Base-by-base conservation (phyloP, 2,329 filamentous ascomycete genomes). In the Curvularia spicifera region DNA sequence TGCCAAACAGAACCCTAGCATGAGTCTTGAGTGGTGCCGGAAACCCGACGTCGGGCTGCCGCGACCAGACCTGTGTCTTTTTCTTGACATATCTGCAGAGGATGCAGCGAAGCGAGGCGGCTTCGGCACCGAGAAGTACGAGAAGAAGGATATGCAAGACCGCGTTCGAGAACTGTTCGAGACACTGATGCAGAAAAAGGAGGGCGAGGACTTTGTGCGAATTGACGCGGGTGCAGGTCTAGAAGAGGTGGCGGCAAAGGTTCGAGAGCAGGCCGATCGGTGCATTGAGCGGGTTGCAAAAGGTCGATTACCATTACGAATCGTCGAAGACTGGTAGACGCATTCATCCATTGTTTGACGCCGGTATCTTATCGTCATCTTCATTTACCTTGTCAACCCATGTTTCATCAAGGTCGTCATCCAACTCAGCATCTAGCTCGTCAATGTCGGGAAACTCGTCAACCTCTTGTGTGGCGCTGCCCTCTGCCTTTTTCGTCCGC, bases 41-140 rank as follows among this genome's bases (percentile, higher is more conserved):
- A 84, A 87, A 15, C 91, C 93, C 1, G 95, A 98, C 69, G 84
- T 91, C 13, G 94, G 94, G 0, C 83, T 99, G 0, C 94, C 95
- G 1, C 85, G 90, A 4, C 94, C 95, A 0, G 95, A 99, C 79
- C 74, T 93, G 9, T 92, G 94, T 10, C 77, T 98, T 0, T 98
- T 98, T 72, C 83, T 99, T 31, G 91, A 95, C 71, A 85, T 98
- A 50, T 86, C 89, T 6, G 86, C 91, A 35, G 85, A 87, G 48
- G 85, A 88, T 59, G 93, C 93, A 9, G 85, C 85, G 29, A 83
- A 84, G 67, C 83, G 95, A 18, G 93, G 92, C n/a, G 94, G 92
- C 0, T 99, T 89, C 81, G 95, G 95, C 1, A 85, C 84, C 18
- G 95, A 99, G 81, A 84, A 91, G 62, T 99, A 98, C 72, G 95